Evolutionary conservation across 371 early-diverging fungal species (phyloP).

Genomic region (Haplosporangium sp.): DNA sequence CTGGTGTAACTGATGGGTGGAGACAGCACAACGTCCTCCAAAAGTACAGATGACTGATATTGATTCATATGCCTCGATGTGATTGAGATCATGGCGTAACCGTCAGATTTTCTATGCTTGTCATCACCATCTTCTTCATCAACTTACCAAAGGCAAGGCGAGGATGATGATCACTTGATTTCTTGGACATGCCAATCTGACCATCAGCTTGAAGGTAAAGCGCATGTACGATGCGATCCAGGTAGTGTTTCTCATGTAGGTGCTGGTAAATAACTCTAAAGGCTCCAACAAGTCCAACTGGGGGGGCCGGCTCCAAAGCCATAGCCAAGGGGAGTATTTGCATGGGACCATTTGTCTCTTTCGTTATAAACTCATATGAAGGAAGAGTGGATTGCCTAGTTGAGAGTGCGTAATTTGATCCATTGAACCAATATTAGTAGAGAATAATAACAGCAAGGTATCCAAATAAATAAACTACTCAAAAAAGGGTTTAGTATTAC

Average conservation of each 20-base stretch:
- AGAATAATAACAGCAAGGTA: too few species aligned
- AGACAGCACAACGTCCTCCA: background rate
- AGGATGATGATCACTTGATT: background rate
- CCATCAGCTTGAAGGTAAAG: constrained; percentile 18
- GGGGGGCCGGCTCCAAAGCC: background rate
- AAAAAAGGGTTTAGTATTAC: background rate
- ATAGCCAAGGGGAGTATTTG: background rate
- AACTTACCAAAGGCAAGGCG: constrained; percentile 27
- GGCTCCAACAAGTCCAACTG: background rate
- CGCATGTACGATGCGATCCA: constrained; percentile 34
- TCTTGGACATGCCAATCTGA: background rate
- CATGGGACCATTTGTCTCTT: background rate
- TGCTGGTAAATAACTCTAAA: constrained; percentile 18
- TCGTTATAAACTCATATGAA: constrained; percentile 1
- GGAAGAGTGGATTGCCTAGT: background rate
- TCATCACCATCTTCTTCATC: background rate
- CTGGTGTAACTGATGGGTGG: background rate
- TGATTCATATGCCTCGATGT: background rate
- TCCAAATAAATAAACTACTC: too few species aligned
- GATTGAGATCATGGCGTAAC: background rate
- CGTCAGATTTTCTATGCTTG: too few species aligned
- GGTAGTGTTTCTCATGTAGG: constrained; percentile 31
- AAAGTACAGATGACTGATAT: background rate
- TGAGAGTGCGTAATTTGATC: background rate
- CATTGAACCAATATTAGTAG: too few species aligned